Evolutionary conservation across 768 basidiomycete genomes (phyloP), one percentile per base, ranked within the genome.

Genomic region (Pleurotus salmoneostramineus): DNA sequence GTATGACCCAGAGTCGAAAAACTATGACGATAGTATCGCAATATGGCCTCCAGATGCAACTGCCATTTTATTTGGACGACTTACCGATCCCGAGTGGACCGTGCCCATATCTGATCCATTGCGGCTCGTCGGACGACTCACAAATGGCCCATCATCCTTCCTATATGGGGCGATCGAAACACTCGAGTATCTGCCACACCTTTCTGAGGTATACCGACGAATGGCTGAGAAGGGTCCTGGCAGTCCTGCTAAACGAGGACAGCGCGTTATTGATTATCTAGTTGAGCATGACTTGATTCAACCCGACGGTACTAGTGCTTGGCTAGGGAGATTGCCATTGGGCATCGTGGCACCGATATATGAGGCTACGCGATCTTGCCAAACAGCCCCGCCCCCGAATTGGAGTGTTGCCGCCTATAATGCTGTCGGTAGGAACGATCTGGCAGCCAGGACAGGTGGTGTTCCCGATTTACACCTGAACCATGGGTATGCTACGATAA

Each of bases 351-450:
- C 87, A 0, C 95, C 96, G 1, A 72, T 98, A 4, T 75, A 88
- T 55, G 97, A 98, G 68, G 91, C 90, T 1, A 77, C 89, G n/a
- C 74, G 93, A 60, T 85, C 88, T 6, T 93, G 92, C 60, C 94
- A 96, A 66, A 71, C 89, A 5, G 80, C 85, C 0, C 91, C 95
- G 2, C 84, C 88, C 1, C 76, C 79, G 3, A 79, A 86, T 60
- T 95, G 93, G 93, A 79, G 86, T 0, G 60, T 80, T n/a, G 76
- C 76, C 10, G 81, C 84, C 11, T 94, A 92, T 69, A 72, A 77
- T 5, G 77, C 89, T 3, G 80, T 93, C 58, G 88, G 87, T 2
- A 75, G 93, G 27, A 81, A 85, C 58, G 93, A 95, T 67, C 75
- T 93, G 14, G 88, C 89, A 6, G 81, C 86, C 11, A 82, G 79